A percentile compares a stretch with the other conserved stretches of the same genome.
Conservation (phyloP, 1,284 basidiomycete species). For the Cronartium quercuum region DNA sequence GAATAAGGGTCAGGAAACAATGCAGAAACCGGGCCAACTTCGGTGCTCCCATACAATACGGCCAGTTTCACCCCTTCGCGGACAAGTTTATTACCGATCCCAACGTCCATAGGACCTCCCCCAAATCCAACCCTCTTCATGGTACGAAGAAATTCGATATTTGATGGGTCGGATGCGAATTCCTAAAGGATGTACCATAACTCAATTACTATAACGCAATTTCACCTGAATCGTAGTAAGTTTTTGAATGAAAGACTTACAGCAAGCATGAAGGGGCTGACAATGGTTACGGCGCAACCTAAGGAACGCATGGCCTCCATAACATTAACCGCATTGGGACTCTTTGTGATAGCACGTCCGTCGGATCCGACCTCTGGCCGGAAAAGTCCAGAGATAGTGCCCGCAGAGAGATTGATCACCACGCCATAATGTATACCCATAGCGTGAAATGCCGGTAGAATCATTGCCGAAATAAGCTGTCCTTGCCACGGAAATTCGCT, state of each 20-base stretch:
- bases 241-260: background rate
- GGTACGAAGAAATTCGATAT: background rate
- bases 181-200: background rate
- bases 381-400: background rate
- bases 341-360: background rate
- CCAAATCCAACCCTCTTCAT: conserved; percentile 5
- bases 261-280: background rate
- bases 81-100: background rate
- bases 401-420: background rate
- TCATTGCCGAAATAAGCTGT: too few relatives aligned
- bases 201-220: too few relatives aligned
- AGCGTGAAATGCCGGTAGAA: background rate
- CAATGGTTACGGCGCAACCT: background rate
- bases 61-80: background rate
- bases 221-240: too few relatives aligned
- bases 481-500: too few relatives aligned
- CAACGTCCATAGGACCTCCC: background rate
- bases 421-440: background rate
- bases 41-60: background rate
- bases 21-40: background rate
- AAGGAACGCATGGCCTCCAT: background rate
- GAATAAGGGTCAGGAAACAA: background rate
- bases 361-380: background rate
- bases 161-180: background rate
- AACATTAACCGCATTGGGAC: background rate